Conservation (phyloP, 2,329 filamentous ascomycete species). For the Fusarium subtropicale region DNA sequence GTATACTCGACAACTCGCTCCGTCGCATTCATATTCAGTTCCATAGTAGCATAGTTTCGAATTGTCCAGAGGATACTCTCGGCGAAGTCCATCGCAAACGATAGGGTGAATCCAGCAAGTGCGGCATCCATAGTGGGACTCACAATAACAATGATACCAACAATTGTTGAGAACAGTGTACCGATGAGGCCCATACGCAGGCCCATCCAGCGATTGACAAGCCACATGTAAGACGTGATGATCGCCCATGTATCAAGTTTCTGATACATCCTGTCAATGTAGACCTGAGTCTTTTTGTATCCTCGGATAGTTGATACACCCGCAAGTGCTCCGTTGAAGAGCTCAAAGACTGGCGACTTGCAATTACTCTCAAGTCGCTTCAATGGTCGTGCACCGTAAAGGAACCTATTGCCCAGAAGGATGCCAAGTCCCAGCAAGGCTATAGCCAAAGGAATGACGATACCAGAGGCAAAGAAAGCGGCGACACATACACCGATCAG, state of each 20-base stretch:
- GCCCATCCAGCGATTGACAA: conserved; percentile 82
- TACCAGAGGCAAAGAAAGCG: conserved; percentile 73
- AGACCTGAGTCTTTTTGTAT: conserved; percentile 75
- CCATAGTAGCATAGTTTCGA: conserved; percentile 75
- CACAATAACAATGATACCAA: conserved; percentile 72
- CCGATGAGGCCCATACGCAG: conserved; percentile 78
- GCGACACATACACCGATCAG: conserved; percentile 75
- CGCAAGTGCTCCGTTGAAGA: conserved; percentile 77
- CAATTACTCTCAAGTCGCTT: conserved; percentile 82
- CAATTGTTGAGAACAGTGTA: conserved; percentile 73
- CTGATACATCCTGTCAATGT: conserved; percentile 75
- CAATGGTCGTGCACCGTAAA: conserved; percentile 77
- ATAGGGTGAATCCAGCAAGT: conserved; percentile 79
- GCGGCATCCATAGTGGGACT: conserved; percentile 73
- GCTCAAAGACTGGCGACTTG: conserved; percentile 84
- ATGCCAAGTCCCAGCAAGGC: conserved; percentile 68
- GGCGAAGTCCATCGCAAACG: conserved; percentile 78
- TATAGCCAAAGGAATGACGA: conserved; percentile 71
- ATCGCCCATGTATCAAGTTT: conserved; percentile 76
- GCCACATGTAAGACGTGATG: conserved; percentile 74
- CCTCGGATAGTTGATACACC: conserved; percentile 82
- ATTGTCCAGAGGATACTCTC: conserved; percentile 73
- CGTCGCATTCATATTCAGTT: conserved; percentile 82
- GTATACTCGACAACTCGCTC: conserved; percentile 83
- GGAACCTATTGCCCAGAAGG: conserved; percentile 70